These are phyloP conservation scores for Hypoxylon sp. DNA, from an alignment of 2,329 filamentous ascomycete species.

Conservation along the genomic window DNA sequence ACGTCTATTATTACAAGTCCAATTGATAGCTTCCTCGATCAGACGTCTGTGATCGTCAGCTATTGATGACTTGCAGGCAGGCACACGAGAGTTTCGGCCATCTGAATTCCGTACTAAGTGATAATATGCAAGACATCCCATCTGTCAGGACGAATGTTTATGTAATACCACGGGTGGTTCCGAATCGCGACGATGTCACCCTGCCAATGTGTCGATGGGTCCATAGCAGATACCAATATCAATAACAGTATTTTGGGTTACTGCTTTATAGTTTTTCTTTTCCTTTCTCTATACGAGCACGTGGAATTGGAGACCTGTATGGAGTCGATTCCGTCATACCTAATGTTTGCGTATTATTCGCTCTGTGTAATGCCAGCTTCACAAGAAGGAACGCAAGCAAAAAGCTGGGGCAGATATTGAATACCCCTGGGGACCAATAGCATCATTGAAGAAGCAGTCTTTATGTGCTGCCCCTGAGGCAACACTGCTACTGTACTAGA, in stretches of 20 bases:
- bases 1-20: background rate
- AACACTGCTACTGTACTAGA: slow-evolving; percentile 1
- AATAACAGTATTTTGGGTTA: background rate
- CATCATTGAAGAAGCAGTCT: background rate
- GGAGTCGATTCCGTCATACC: background rate
- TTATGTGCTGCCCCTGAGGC: slow-evolving; percentile 25
- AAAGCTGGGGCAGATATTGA: slow-evolving; percentile 13
- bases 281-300: background rate
- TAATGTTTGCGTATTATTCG: background rate
- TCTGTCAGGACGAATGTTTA: slow-evolving; percentile 19
- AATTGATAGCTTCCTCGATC: background rate
- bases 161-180: slow-evolving; percentile 20
- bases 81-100: slow-evolving; percentile 30
- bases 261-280: background rate
- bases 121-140: slow-evolving; percentile 34
- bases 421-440: slow-evolving; percentile 24
- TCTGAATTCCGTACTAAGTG: slow-evolving; percentile 8
- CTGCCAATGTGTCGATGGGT: slow-evolving; percentile 12
- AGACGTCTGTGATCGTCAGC: background rate
- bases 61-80: slow-evolving; percentile 20
- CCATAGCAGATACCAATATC: background rate
- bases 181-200: slow-evolving; percentile 34
- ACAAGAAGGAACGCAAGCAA: background rate
- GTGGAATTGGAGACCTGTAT: slow-evolving; percentile 7
- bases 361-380: no score